A percentile compares a stretch with the other conserved stretches of the same genome.
Evolutionary conservation across 805 yeast species (phyloP).

Genomic region (Candida ovalis): DNA sequence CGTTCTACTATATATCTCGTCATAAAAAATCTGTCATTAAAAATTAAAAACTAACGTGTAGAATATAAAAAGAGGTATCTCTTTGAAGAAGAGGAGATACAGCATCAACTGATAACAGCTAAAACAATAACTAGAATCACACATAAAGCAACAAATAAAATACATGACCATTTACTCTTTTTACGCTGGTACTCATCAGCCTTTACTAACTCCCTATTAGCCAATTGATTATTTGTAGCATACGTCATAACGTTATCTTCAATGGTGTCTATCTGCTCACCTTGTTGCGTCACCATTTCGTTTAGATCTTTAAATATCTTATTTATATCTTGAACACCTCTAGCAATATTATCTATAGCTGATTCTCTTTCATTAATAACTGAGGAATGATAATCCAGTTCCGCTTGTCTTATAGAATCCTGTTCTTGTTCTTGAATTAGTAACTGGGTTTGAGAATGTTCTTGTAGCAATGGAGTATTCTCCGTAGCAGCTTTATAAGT

Average conservation of each 20-base stretch:
- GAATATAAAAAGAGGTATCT: not conserved
- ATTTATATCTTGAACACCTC: conserved; percentile 81
- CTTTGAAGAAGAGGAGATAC: too few species aligned
- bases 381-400: conserved; percentile 59
- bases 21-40: not conserved
- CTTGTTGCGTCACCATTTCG: conserved; percentile 76
- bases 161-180: conserved; percentile 71
- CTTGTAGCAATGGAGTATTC: not conserved
- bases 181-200: conserved; percentile 74
- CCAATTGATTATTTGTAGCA: conserved; percentile 62
- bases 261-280: conserved; percentile 76
- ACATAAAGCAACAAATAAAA: conserved; percentile 54
- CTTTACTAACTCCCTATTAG: conserved; percentile 62
- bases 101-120: conserved; percentile 42
- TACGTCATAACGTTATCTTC: conserved; percentile 72
- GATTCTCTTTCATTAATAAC: conserved; percentile 69
- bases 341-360: conserved; percentile 67
- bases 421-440: conserved; percentile 34
- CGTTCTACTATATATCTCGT: too few species aligned
- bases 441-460: conserved; percentile 7
- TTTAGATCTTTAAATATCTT: conserved; percentile 81
- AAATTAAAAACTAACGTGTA: not conserved
- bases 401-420: conserved; percentile 30
- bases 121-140: conserved; percentile 58
- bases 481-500: conserved; percentile 7